A percentile compares a stretch with the other conserved stretches of the same genome.
Conservation (phyloP, 768 basidiomycete genomes). For the Holtermanniella nyarrowii region DNA sequence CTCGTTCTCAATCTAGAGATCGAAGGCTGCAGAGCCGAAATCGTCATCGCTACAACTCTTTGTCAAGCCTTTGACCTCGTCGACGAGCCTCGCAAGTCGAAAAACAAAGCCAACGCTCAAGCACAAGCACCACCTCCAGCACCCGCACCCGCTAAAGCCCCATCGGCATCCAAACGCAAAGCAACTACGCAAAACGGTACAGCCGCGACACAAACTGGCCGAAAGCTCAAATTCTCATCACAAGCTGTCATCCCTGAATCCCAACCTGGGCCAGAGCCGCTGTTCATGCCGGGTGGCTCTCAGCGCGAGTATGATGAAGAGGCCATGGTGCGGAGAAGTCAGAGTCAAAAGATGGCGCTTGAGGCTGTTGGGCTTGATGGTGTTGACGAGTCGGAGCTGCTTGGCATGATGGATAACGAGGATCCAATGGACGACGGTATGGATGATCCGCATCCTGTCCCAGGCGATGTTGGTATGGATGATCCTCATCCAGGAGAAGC, state of each 20-base stretch:
- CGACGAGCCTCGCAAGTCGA: background rate
- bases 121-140: too few relatives aligned
- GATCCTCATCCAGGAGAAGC: too few relatives aligned
- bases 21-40: constrained; percentile 9
- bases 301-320: background rate
- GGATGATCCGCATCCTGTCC: too few relatives aligned
- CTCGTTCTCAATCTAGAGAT: constrained; percentile 26
- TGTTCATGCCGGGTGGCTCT: background rate
- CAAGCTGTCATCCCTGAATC: background rate
- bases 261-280: background rate
- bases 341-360: background rate
- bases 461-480: too few relatives aligned
- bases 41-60: constrained; percentile 36
- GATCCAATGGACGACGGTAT: too few relatives aligned
- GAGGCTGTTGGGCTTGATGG: background rate
- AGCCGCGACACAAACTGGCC: background rate
- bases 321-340: background rate
- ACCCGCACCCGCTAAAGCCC: too few relatives aligned
- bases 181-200: too few relatives aligned
- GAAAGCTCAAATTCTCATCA: background rate
- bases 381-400: too few relatives aligned
- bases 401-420: too few relatives aligned
- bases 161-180: background rate
- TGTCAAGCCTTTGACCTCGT: constrained; percentile 26
- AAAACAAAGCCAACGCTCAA: background rate